phyloP scores from a whole-genome alignment of 1,139 yeast genomes.

The Kodamaea sp. region DNA sequence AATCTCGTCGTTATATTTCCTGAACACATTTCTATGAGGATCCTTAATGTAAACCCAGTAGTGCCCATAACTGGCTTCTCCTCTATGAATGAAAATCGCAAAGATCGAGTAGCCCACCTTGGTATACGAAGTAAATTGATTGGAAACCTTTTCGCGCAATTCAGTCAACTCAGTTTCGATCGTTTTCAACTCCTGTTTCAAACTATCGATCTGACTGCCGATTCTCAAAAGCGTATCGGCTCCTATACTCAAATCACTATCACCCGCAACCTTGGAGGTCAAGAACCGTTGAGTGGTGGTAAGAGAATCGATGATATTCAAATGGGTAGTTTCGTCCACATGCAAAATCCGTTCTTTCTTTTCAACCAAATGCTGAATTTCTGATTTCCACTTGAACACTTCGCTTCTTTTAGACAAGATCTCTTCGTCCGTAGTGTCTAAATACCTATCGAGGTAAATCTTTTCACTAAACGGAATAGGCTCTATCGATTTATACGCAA shows the following conservation, averaged over 20 bases:
- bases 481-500: conserved; percentile 80
- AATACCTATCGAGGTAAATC: conserved; percentile 82
- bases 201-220: conserved; percentile 31
- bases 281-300: conserved; percentile 59
- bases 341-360: conserved; percentile 43
- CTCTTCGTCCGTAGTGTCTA: conserved; percentile 67
- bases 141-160: conserved; percentile 50
- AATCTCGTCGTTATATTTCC: conserved; percentile 90
- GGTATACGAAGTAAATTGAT: conserved; percentile 61
- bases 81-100: conserved; percentile 92
- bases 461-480: conserved; percentile 79
- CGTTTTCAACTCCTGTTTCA: conserved; percentile 38
- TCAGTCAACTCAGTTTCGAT: conserved; percentile 40
- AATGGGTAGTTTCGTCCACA: conserved; percentile 49
- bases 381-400: conserved; percentile 64
- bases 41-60: conserved; percentile 94
- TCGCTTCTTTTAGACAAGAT: conserved; percentile 56
- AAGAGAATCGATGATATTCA: conserved; percentile 50
- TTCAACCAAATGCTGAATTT: conserved; percentile 45
- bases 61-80: conserved; percentile 95
- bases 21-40: conserved; percentile 61
- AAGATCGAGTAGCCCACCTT: conserved; percentile 77
- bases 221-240: conserved; percentile 40
- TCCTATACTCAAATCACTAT: conserved; percentile 20
- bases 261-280: conserved; percentile 31